Percentiles rank a stretch among this genome's conserved stretches.
Evolutionary conservation across 2,329 filamentous ascomycete genomes (phyloP).

Genomic region (Chrysoporthe austroafricana): DNA sequence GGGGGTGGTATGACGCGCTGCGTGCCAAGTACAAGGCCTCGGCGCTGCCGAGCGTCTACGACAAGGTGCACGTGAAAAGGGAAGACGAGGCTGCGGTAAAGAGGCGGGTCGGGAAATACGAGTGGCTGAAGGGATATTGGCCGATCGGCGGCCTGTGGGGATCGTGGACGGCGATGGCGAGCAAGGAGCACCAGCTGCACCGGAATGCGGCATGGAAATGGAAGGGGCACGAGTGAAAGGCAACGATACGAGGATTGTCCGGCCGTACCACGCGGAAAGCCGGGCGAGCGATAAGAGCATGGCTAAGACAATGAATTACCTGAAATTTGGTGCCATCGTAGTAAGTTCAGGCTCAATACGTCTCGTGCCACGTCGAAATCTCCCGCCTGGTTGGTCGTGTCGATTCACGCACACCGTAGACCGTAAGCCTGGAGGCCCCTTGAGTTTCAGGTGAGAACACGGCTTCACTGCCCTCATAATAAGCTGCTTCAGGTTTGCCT

Average conservation of each 20-base stretch:
- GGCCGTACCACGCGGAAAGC: neutral
- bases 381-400: neutral
- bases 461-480: neutral
- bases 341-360: neutral
- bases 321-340: neutral
- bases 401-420: conserved; percentile 2
- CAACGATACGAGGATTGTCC: neutral
- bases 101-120: conserved; percentile 42
- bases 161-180: conserved; percentile 61
- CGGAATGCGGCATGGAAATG: conserved; percentile 58
- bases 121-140: conserved; percentile 53
- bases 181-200: conserved; percentile 59
- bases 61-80: conserved; percentile 63
- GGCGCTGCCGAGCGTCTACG: conserved; percentile 68
- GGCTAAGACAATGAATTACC: neutral
- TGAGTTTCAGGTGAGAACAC: conserved; percentile 19
- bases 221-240: conserved; percentile 34
- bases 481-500: conserved; percentile 14
- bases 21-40: conserved; percentile 64
- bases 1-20: conserved; percentile 65
- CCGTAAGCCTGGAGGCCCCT: neutral
- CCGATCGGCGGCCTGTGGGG: conserved; percentile 64
- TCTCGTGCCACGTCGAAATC: neutral
- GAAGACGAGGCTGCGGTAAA: conserved; percentile 42
- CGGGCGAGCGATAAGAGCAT: neutral